Conservation (phyloP, 257 asterid species). For the Salvia hispanica region DNA sequence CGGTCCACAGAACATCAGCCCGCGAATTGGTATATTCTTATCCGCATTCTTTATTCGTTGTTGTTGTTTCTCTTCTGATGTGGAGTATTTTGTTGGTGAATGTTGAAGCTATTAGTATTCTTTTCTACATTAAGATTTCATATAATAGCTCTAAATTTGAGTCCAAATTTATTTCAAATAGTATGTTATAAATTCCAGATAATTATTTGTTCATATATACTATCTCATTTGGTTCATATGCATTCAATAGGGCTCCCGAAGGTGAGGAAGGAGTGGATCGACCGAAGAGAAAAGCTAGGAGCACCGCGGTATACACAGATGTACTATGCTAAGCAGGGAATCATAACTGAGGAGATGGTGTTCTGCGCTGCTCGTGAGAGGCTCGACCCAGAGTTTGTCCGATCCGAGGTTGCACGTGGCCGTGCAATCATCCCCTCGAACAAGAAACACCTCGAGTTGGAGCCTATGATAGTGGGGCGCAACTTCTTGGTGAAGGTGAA, state of each 20-base stretch:
- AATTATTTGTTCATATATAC: too few relatives aligned
- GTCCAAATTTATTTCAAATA: not conserved
- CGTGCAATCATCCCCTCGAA: constrained; percentile 98
- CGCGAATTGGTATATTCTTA: constrained; percentile 53
- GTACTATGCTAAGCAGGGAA: constrained; percentile 92
- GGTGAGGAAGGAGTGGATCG: constrained; percentile 84
- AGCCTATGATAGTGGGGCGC: constrained; percentile 95
- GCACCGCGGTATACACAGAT: constrained; percentile 87
- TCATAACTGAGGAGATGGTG: constrained; percentile 90
- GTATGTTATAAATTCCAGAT: too few relatives aligned
- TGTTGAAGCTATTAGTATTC: too few relatives aligned
- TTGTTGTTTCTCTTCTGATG: too few relatives aligned
- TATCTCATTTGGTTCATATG: not conserved
- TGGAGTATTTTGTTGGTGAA: too few relatives aligned
- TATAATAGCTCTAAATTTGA: too few relatives aligned
- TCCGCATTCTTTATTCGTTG: not conserved
- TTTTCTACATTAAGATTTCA: not conserved
- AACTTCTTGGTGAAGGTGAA: constrained; percentile 93
- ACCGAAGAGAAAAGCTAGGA: constrained; percentile 74
- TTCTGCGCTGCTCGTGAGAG: constrained; percentile 95
- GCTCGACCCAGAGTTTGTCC: constrained; percentile 84
- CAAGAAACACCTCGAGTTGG: constrained; percentile 87
- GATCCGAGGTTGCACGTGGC: constrained; percentile 96
- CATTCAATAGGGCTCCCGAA: constrained; percentile 74
- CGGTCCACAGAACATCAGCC: constrained; percentile 85